Percentiles rank a stretch among this genome's conserved stretches.
Evolutionary conservation across 1,284 basidiomycete genomes (phyloP).

Genomic region (Cystobasidium slooffiae): DNA sequence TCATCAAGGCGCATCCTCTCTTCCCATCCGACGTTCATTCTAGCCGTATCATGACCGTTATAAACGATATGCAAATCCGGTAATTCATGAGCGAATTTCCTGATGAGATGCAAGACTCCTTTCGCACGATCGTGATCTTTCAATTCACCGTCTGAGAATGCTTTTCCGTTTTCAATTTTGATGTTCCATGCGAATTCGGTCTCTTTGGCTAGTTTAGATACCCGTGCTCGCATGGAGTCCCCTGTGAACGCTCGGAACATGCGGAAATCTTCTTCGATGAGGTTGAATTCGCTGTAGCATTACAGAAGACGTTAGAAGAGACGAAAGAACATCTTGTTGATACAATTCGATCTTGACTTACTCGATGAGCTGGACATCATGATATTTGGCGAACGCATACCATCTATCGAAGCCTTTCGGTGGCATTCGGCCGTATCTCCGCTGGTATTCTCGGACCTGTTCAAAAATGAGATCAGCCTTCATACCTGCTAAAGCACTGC

Average conservation of each 20-base stretch:
- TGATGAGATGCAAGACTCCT: conserved; percentile 49
- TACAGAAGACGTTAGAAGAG: background rate
- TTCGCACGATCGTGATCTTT: conserved; percentile 52
- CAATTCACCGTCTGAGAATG: conserved; percentile 49
- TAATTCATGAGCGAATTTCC: conserved; percentile 48
- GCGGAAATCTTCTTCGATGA: conserved; percentile 52
- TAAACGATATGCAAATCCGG: conserved; percentile 52
- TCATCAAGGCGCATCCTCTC: conserved; percentile 50
- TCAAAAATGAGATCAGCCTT: background rate
- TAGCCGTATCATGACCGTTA: conserved; percentile 52
- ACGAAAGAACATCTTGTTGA: background rate
- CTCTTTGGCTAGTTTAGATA: conserved; percentile 38
- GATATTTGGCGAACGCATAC: conserved; percentile 56
- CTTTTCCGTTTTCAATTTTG: conserved; percentile 46
- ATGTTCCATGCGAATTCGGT: conserved; percentile 50
- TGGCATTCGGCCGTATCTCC: conserved; percentile 58
- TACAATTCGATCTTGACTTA: background rate
- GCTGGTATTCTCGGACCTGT: conserved; percentile 56
- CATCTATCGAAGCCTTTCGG: conserved; percentile 60
- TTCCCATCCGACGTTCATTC: conserved; percentile 50
- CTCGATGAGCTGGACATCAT: conserved; percentile 59
- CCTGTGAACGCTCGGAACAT: conserved; percentile 53
- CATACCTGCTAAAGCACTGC: too few relatives aligned
- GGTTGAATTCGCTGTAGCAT: conserved; percentile 50
- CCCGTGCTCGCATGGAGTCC: conserved; percentile 47